These are phyloP conservation scores for Sarocladium kiliense DNA, from an alignment of 2,329 filamentous ascomycete genomes.

Conservation along the genomic window DNA sequence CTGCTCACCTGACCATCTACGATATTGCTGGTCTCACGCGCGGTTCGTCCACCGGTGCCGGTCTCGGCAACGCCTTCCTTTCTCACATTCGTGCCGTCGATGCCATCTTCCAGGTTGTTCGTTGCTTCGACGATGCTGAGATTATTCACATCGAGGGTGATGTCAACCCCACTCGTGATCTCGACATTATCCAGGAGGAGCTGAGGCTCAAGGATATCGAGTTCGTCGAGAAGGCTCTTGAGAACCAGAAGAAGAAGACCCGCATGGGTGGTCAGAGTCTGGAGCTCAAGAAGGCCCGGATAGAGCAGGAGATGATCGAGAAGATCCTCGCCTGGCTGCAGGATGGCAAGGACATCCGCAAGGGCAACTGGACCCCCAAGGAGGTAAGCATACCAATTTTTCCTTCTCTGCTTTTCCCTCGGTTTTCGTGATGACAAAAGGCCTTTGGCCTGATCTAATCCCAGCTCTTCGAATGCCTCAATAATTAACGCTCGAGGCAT, in stretches of 20 bases:
- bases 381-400: conserved; percentile 65
- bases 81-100: conserved; percentile 98
- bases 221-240: conserved; percentile 93
- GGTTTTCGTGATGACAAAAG: conserved; percentile 92
- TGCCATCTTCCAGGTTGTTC: conserved; percentile 95
- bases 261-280: conserved; percentile 88
- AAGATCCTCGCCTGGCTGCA: conserved; percentile 81
- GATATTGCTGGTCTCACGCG: conserved; percentile 96
- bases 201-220: conserved; percentile 97
- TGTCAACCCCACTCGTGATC: conserved; percentile 88
- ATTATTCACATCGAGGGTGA: conserved; percentile 99
- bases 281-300: conserved; percentile 95
- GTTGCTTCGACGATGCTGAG: conserved; percentile 97
- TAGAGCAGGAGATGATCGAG: conserved; percentile 89
- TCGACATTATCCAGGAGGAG: conserved; percentile 96
- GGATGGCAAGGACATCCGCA: conserved; percentile 88
- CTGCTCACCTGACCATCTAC: conserved; percentile 95
- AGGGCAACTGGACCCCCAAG: conserved; percentile 84
- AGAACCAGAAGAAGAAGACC: conserved; percentile 90
- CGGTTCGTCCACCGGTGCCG: conserved; percentile 93
- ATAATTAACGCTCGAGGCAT: conserved; percentile 68
- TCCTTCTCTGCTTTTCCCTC: conserved; percentile 14
- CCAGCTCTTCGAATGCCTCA: conserved; percentile 99
- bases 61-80: conserved; percentile 95
- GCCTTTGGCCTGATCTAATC: conserved; percentile 93